Evolutionary conservation across 2,329 filamentous ascomycete genomes (phyloP).

Genomic region (Beauveria sp.): DNA sequence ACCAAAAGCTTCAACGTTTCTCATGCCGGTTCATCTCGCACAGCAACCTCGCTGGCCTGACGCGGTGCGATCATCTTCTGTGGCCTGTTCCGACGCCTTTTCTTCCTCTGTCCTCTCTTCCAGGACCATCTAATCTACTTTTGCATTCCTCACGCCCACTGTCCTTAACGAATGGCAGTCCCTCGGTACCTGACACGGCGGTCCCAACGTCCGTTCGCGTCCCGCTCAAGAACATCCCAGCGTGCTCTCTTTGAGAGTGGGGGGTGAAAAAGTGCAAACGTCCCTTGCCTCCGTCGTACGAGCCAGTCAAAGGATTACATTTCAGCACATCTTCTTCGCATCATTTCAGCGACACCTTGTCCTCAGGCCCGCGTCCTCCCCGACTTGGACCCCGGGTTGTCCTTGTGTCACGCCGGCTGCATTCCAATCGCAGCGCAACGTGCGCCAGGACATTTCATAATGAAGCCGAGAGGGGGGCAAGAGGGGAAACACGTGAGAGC

Average conservation of each 20-base stretch:
- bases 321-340: no score
- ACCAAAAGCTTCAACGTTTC: not conserved
- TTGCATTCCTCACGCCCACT: not conserved
- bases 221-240: not conserved
- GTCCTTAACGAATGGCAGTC: not conserved
- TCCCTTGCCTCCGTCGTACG: not conserved
- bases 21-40: not conserved
- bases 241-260: not conserved
- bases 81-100: not conserved
- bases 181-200: not conserved
- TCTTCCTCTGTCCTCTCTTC: not conserved
- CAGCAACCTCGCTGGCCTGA: not conserved
- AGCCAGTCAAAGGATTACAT: not conserved
- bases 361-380: not conserved
- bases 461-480: no score
- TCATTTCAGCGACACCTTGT: not conserved
- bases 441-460: not conserved
- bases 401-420: not conserved
- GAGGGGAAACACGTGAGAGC: no score
- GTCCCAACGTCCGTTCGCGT: slow-evolving; percentile 1
- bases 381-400: not conserved
- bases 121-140: not conserved
- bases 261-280: not conserved
- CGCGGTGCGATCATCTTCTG: not conserved
- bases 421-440: not conserved